phyloP scores from a whole-genome alignment of 2,329 filamentous ascomycete genomes.

The Neocatenulostroma microsporum region DNA sequence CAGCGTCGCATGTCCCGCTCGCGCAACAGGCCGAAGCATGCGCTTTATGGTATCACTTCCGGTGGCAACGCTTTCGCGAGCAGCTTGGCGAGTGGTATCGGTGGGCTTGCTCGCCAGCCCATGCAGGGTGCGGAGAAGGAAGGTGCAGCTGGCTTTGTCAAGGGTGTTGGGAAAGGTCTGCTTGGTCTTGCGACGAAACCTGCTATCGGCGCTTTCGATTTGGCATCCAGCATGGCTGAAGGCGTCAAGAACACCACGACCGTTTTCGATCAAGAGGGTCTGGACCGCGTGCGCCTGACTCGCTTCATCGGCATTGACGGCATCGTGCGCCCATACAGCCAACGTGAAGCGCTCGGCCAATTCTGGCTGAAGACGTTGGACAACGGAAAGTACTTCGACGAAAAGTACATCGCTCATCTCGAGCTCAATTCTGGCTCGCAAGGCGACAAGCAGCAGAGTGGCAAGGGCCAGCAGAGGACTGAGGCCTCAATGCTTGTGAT shows the following conservation, averaged over 20 bases:
- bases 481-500: constrained; percentile 59
- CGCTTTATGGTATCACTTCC: constrained; percentile 88
- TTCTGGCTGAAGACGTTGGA: constrained; percentile 99
- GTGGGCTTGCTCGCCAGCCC: constrained; percentile 85
- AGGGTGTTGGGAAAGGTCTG: constrained; percentile 92
- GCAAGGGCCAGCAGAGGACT: constrained; percentile 12
- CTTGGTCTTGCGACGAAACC: constrained; percentile 94
- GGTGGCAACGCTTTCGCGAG: constrained; percentile 92
- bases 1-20: constrained; percentile 86
- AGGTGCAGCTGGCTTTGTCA: constrained; percentile 88
- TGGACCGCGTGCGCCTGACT: constrained; percentile 88
- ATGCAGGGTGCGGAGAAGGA: constrained; percentile 94
- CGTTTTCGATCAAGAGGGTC: constrained; percentile 88
- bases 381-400: constrained; percentile 95
- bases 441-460: constrained; percentile 46
- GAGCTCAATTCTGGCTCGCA: constrained; percentile 62
- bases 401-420: constrained; percentile 92
- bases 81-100: constrained; percentile 86
- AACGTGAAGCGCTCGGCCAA: constrained; percentile 90
- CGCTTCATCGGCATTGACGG: constrained; percentile 89
- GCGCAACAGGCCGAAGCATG: constrained; percentile 92
- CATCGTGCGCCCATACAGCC: constrained; percentile 86
- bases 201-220: constrained; percentile 90
- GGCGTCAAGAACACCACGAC: constrained; percentile 98
- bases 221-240: constrained; percentile 94